phyloP scores from a whole-genome alignment of 2,329 filamentous ascomycete genomes.

The Penicillium hesseltinei region DNA sequence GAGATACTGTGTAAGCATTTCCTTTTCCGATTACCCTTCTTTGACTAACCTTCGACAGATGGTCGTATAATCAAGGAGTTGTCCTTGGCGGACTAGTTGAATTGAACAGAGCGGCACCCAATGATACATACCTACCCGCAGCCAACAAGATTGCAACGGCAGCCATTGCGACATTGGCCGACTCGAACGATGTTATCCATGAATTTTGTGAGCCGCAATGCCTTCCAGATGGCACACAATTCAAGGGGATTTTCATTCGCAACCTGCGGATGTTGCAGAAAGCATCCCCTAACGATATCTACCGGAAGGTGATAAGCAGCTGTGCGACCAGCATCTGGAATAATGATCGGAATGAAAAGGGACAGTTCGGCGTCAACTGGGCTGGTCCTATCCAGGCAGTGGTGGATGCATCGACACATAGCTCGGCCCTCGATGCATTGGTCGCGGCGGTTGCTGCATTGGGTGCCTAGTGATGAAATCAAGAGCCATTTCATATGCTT shows the following conservation, averaged over 20 bases:
- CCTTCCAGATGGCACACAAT: slow-evolving; percentile 57
- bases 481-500: background rate
- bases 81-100: slow-evolving; percentile 59
- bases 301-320: slow-evolving; percentile 54
- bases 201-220: slow-evolving; percentile 56
- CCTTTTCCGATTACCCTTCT: accelerated
- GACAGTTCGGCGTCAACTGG: slow-evolving; percentile 64
- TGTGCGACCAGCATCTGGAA: slow-evolving; percentile 68
- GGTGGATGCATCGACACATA: slow-evolving; percentile 60
- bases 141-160: slow-evolving; percentile 54
- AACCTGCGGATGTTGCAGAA: slow-evolving; percentile 61
- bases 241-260: slow-evolving; percentile 70
- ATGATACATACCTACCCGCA: slow-evolving; percentile 43
- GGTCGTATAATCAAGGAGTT: slow-evolving; percentile 62
- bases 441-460: slow-evolving; percentile 53
- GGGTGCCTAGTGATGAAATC: background rate
- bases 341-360: slow-evolving; percentile 52
- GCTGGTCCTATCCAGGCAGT: slow-evolving; percentile 56
- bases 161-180: slow-evolving; percentile 49
- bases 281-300: slow-evolving; percentile 50
- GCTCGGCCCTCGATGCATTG: slow-evolving; percentile 64
- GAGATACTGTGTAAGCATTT: slow-evolving; percentile 30
- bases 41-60: slow-evolving; percentile 30
- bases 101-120: slow-evolving; percentile 45
- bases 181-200: slow-evolving; percentile 50